These are phyloP conservation scores for Macrolepiota albuminosa DNA, from an alignment of 768 basidiomycete genomes.

Conservation along the genomic window DNA sequence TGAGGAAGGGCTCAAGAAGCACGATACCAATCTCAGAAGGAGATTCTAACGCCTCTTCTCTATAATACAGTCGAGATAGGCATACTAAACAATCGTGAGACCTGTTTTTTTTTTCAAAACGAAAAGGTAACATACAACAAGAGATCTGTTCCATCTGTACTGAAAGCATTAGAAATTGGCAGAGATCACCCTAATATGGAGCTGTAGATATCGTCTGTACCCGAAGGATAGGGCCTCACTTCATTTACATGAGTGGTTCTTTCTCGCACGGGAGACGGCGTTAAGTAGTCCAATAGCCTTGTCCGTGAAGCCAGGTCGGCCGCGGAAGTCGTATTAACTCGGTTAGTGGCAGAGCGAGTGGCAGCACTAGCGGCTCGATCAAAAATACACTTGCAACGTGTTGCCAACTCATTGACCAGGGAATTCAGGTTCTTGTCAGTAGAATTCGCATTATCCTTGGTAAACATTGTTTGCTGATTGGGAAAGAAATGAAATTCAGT, in stretches of 20 bases:
- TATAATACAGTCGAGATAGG: constrained; percentile 49
- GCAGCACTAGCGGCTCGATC: constrained; percentile 56
- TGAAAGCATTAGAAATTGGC: constrained; percentile 51
- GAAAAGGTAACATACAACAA: constrained; percentile 38
- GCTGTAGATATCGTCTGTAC: constrained; percentile 23
- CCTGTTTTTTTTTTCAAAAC: constrained; percentile 10
- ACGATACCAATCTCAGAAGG: constrained; percentile 43
- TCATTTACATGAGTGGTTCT: constrained; percentile 46
- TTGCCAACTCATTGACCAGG: constrained; percentile 57
- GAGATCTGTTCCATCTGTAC: constrained; percentile 34
- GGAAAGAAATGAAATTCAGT: neutral
- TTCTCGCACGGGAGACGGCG: constrained; percentile 44
- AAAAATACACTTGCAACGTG: constrained; percentile 59
- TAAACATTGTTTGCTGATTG: constrained; percentile 34
- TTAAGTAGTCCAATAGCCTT: constrained; percentile 22
- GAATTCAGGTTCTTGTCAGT: constrained; percentile 67
- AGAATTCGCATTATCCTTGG: constrained; percentile 41
- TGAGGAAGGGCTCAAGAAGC: constrained; percentile 51
- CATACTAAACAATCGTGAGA: constrained; percentile 39
- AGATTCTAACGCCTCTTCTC: constrained; percentile 30
- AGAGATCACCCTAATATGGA: constrained; percentile 35
- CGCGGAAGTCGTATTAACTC: constrained; percentile 21
- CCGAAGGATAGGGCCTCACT: constrained; percentile 32
- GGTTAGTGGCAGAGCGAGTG: constrained; percentile 53
- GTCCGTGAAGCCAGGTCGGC: constrained; percentile 25